Evolutionary conservation across 129 eudicot species (phyloP).

Genomic region (Ambrosia trifida): DNA sequence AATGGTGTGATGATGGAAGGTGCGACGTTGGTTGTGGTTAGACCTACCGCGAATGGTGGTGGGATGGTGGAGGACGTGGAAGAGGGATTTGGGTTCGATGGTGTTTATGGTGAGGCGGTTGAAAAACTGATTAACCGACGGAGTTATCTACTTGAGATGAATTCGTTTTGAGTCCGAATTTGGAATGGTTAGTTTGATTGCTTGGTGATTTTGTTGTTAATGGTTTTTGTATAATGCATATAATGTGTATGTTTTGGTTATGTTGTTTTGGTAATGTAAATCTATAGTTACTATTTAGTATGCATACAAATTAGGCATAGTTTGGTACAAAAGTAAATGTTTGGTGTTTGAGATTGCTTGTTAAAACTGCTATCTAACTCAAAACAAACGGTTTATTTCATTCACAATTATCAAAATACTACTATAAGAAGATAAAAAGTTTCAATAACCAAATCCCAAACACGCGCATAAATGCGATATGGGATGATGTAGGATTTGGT

Average conservation of each 20-base stretch:
- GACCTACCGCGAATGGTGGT: constrained; percentile 32
- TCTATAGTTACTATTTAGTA: constrained; percentile 9
- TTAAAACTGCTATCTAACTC: too few species aligned
- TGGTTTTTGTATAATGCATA: constrained; percentile 21
- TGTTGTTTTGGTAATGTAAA: constrained; percentile 23
- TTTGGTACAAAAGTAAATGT: too few species aligned
- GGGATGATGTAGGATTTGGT: neutral
- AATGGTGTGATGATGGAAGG: constrained; percentile 60
- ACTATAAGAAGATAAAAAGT: too few species aligned
- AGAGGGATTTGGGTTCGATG: constrained; percentile 47
- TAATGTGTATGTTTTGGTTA: constrained; percentile 8
- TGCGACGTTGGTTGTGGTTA: constrained; percentile 59
- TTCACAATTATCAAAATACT: too few species aligned
- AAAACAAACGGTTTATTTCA: too few species aligned
- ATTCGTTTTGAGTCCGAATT: constrained; percentile 41
- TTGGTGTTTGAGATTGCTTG: too few species aligned
- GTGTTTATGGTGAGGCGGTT: constrained; percentile 57
- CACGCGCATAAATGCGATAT: neutral
- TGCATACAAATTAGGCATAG: neutral
- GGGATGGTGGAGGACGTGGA: constrained; percentile 7
- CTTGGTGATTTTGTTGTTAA: constrained; percentile 14
- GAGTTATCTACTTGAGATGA: constrained; percentile 64
- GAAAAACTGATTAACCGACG: constrained; percentile 48
- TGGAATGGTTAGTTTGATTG: constrained; percentile 14
- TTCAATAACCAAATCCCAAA: too few species aligned